Base-by-base conservation (phyloP, 306 rosid species). In the Prunus mume region DNA sequence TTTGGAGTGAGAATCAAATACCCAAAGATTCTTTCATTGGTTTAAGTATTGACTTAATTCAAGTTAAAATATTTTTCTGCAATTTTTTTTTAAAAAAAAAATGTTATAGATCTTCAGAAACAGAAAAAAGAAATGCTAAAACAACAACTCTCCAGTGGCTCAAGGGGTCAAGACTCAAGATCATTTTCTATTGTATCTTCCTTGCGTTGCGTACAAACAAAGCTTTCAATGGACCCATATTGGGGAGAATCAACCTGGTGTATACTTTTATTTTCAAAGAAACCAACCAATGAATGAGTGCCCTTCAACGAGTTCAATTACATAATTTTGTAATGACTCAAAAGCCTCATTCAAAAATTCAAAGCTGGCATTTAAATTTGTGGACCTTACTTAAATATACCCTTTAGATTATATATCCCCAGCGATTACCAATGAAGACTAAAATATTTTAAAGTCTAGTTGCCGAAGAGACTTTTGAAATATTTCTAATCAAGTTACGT, bases 181-280 rank as follows among this genome's bases (percentile, higher is more conserved):
- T 63, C 30, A 14, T 30, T 51, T 71, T 52, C 32, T 32, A n/a
- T 38, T 67, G 22, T 12, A 67, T 25, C 19, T 20, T 41, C 13
- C 56, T 45, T 41, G 19, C 38, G 49, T 60, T 60, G 68, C 77
- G 58, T 60, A 73, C 46, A 73, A 73, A 10, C 58, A 45, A 73
- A 58, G 57, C 76, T 60, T 73, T 73, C 46, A 24, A 43, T 25
- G 68, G 55, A 71, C 76, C 49, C 65, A 34, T 12, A 22, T 38
- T 38, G 22, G 13, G 51, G 18, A 51, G 61, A 51, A 69, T 69
- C 38, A 15, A 25, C 12, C 60, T 69, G 45, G 15, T 1, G 9
- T 68, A 51, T 5, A 11, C 28, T 10, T 28, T 51, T 51, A 28
- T 69, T 54, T 30, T 19, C 2, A 12, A 0, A 4, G 46, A 62